Percentiles rank a stretch among this genome's conserved stretches.
Conservation (phyloP, 2,329 filamentous ascomycete species). For the Xylaria sp. region DNA sequence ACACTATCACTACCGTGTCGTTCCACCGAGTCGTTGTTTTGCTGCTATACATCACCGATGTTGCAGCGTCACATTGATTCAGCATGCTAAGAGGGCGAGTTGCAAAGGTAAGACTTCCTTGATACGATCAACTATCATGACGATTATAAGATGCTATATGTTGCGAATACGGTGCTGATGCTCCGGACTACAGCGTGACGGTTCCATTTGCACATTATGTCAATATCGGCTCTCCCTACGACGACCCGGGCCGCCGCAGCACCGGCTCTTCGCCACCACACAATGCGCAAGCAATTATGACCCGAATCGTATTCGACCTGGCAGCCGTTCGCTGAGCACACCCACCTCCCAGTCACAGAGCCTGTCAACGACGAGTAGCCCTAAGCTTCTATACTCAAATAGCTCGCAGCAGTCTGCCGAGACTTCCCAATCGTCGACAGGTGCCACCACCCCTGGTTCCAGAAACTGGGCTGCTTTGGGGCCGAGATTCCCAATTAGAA, state of each 20-base stretch:
- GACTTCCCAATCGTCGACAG: background rate
- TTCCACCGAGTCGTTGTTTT: background rate
- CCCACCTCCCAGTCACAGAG: background rate
- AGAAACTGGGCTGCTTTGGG: background rate
- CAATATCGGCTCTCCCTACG: conserved; percentile 27
- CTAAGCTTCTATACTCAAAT: background rate
- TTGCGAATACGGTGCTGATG: conserved; percentile 23
- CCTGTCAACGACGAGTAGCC: conserved; percentile 5
- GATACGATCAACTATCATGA: background rate
- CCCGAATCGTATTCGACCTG: background rate
- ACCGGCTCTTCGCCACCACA: conserved; percentile 13
- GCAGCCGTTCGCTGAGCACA: background rate
- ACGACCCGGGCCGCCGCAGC: background rate
- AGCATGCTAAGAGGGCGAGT: conserved; percentile 49
- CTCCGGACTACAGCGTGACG: conserved; percentile 42
- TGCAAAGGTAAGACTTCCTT: conserved; percentile 40
- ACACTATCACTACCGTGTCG: background rate
- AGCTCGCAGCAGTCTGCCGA: background rate
- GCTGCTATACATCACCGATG: conserved; percentile 35
- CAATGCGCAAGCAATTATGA: conserved; percentile 7
- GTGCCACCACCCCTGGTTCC: background rate
- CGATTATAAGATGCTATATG: background rate
- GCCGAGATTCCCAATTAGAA: background rate
- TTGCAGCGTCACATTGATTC: conserved; percentile 36
- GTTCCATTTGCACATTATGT: conserved; percentile 44